Base-by-base conservation (phyloP, 2,329 filamentous ascomycete species). In the Periconia sp. region DNA sequence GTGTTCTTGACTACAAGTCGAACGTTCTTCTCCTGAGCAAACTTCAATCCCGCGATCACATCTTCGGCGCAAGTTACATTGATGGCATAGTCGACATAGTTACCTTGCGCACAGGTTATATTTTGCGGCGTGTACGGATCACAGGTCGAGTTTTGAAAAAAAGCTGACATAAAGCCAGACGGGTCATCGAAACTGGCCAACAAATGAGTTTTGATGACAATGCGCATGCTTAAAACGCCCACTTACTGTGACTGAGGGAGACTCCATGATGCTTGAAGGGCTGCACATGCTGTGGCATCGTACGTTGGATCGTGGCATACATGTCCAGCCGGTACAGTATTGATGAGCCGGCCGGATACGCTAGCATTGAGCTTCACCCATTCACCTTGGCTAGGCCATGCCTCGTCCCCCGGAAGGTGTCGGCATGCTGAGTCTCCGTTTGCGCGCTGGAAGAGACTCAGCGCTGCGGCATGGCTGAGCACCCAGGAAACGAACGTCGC, bases 311-410 rank as follows among this genome's bases (percentile, higher is more conserved):
- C 40, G 15, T 69, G 64, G 46, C 66, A 69, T 13, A 61, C 57
- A 13, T 50, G 51, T 9, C 59, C 66, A 13, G 65, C 52, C n/a
- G 66, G 65, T 4, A 65, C 53, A 6, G 64, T 68, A 3, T 57
- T 53, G 15, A 68, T 48, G 40, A 69, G 46, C 29, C 59, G 57
- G 39, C 66, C 66, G 25, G 53, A 57, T 6, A 68, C 56, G 4
- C 61, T 62, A 40, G 26, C 40, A 43, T 69, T 69, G 12, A 69
- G 54, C 8, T 55, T 37, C 5, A 41, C 29, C 62, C 65, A 68
- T 15, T 46, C 43, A 4, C 49, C 48, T 3, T 44, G 5, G 9
- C 54, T 50, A n/a, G 30, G 65, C 65, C 65, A 68, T 48, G 57
- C 65, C 33, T 19, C 36, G 35, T 68, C 65, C 4, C 50, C 44